Evolutionary conservation across 208 protist genomes (phyloP), one percentile per base, ranked within the genome.

Genomic region (Acanthamoeba divionensis): DNA sequence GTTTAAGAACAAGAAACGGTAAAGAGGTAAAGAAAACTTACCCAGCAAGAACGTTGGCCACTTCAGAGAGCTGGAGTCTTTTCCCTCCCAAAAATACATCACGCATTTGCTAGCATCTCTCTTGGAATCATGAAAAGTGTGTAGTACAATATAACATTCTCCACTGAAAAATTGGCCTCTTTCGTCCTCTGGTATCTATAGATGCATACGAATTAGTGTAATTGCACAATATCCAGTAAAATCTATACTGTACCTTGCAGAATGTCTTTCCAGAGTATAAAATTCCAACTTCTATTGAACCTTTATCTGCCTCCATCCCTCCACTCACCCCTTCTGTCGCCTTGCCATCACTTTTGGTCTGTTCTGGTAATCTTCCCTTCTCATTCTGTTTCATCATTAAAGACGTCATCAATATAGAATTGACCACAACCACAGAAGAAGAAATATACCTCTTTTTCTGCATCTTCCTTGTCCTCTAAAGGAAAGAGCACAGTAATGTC

Each of bases 111-210:
- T 18, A 5, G 18, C 12, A 45, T 77, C 66, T 45, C 52, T 77
- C 41, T 29, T 45, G 41, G n/a, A 21, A 29, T 77, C 66, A 45
- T 50, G 36, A 29, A 77, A 77, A 7, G 66, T 5, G 33, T 77
- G 66, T 2, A 77, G 66, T 21, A 77, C 38, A 7, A 77, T 45
- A 45, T 77, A 77, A 29, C 29, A 77, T 45, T 77, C 66, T 36
- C 36, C 66, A 45, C 66, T 77, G 66, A 54, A 77, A 45, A 77
- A 77, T n/a, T 77, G 66, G 38, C 66, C 66, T 45, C 47, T 45
- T 45, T 77, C 66, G 66, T n/a, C 38, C 38, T 77, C 66, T 36
- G 66, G 66, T 21, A 77, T 36, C n/a, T n/a, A n/a, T n/a, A n/a
- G n/a, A n/a, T n/a, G n/a, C n/a, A n/a, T n/a, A n/a, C n/a, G n/a